Percentiles rank a stretch among this genome's conserved stretches.
phyloP scores from a whole-genome alignment of 495 filamentous ascomycete species.

The Aspergillus haitiensis region DNA sequence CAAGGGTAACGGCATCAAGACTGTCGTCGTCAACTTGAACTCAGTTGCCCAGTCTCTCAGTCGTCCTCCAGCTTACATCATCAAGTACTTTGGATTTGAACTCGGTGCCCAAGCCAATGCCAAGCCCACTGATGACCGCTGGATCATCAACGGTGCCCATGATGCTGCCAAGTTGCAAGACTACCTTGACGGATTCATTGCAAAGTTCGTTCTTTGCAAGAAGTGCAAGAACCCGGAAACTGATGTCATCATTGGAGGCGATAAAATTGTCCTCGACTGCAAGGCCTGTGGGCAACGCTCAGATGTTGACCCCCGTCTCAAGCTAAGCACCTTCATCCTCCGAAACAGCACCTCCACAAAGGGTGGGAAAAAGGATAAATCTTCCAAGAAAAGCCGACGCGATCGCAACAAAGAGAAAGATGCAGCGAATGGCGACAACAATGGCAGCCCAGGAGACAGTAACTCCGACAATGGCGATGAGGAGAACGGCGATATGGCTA shows the following conservation, averaged over 20 bases:
- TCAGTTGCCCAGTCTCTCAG: constrained; percentile 90
- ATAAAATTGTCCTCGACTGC: constrained; percentile 88
- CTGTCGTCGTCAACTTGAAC: constrained; percentile 93
- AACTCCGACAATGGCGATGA: constrained; percentile 62
- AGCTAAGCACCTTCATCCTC: constrained; percentile 95
- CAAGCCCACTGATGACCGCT: constrained; percentile 94
- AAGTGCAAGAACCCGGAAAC: constrained; percentile 99
- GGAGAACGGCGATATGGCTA: constrained; percentile 67
- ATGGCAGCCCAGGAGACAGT: constrained; percentile 71
- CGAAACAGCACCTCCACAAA: constrained; percentile 82
- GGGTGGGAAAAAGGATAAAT: constrained; percentile 93
- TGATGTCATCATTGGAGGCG: constrained; percentile 90
- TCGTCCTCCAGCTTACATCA: constrained; percentile 89
- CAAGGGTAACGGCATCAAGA: constrained; percentile 97
- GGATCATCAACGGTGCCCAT: constrained; percentile 99
- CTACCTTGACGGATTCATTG: constrained; percentile 96
- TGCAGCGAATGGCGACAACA: constrained; percentile 62
- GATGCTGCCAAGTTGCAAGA: constrained; percentile 95
- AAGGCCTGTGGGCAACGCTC: constrained; percentile 95
- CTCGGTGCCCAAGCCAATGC: constrained; percentile 97
- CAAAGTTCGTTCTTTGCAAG: constrained; percentile 97
- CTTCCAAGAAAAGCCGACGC: constrained; percentile 78
- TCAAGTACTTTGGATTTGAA: constrained; percentile 99
- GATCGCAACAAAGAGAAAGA: constrained; percentile 70
- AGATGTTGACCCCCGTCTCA: constrained; percentile 87